Evolutionary conservation across 805 yeast species (phyloP).

Genomic region (Hanseniaspora lachancei): DNA sequence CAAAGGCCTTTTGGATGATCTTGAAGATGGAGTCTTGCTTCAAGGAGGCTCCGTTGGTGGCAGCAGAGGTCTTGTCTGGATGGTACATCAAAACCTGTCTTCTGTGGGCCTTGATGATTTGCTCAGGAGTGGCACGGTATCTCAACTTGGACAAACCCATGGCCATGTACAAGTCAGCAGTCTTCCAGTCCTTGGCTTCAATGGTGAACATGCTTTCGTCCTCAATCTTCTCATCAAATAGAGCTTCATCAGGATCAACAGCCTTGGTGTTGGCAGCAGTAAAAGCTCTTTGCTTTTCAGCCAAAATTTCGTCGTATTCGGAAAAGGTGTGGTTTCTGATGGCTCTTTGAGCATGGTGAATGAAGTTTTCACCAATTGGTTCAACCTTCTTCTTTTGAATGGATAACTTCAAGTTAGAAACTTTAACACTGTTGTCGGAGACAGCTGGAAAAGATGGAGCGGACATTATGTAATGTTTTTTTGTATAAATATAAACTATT

Average conservation of each 20-base stretch:
- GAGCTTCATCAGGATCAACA: conserved; percentile 43
- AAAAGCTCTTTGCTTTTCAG: conserved; percentile 66
- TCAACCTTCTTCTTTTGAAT: conserved; percentile 45
- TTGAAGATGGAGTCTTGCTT: conserved; percentile 95
- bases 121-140: conserved; percentile 81
- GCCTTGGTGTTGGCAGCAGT: conserved; percentile 38
- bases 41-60: conserved; percentile 47
- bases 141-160: conserved; percentile 86
- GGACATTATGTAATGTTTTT: conserved; percentile 23
- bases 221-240: conserved; percentile 45
- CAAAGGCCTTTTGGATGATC: conserved; percentile 93
- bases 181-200: conserved; percentile 98
- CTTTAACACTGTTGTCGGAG: conserved; percentile 38
- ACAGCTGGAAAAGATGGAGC: conserved; percentile 33
- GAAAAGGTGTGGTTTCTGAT: conserved; percentile 97
- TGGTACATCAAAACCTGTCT: conserved; percentile 92
- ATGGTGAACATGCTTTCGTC: conserved; percentile 67
- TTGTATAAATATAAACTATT: not conserved
- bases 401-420: conserved; percentile 5
- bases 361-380: conserved; percentile 91
- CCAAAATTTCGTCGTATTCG: conserved; percentile 87
- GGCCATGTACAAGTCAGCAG: conserved; percentile 90
- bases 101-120: conserved; percentile 92
- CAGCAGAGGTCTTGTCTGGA: conserved; percentile 93
- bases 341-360: conserved; percentile 93